Percentiles rank a stretch among this genome's conserved stretches.
phyloP scores from a whole-genome alignment of 129 eudicot genomes.

The Flaveria brownii region DNA sequence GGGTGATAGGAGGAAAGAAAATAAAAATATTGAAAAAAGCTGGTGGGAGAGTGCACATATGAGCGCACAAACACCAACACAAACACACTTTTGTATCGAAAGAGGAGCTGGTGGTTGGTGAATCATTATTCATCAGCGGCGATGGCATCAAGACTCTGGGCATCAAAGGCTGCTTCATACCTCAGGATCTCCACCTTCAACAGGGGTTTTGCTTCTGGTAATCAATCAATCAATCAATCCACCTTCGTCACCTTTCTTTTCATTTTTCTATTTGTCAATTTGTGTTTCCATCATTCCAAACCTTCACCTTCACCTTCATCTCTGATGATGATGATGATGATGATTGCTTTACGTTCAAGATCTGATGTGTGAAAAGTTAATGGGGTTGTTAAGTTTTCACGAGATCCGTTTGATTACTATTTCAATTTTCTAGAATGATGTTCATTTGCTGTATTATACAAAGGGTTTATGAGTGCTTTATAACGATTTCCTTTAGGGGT shows the following conservation, averaged over 20 bases:
- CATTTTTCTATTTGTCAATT: background rate
- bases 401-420: background rate
- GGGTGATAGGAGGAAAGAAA: background rate
- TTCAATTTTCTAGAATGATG: background rate
- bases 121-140: slow-evolving; percentile 34
- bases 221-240: background rate
- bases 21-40: background rate
- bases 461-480: background rate
- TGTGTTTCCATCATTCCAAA: background rate
- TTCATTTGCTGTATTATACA: slow-evolving; percentile 23
- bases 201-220: slow-evolving; percentile 76
- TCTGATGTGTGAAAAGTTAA: no score
- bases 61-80: background rate
- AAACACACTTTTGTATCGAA: background rate
- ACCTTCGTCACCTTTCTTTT: slow-evolving; percentile 23
- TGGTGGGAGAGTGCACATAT: slow-evolving; percentile 11
- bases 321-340: no score
- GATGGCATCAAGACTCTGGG: slow-evolving; percentile 53
- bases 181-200: slow-evolving; percentile 58
- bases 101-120: slow-evolving; percentile 24
- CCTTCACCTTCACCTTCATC: no score
- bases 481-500: background rate
- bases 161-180: slow-evolving; percentile 53
- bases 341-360: background rate
- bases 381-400: background rate